phyloP scores from a whole-genome alignment of 805 yeast species.

The Candida chauliodis region DNA sequence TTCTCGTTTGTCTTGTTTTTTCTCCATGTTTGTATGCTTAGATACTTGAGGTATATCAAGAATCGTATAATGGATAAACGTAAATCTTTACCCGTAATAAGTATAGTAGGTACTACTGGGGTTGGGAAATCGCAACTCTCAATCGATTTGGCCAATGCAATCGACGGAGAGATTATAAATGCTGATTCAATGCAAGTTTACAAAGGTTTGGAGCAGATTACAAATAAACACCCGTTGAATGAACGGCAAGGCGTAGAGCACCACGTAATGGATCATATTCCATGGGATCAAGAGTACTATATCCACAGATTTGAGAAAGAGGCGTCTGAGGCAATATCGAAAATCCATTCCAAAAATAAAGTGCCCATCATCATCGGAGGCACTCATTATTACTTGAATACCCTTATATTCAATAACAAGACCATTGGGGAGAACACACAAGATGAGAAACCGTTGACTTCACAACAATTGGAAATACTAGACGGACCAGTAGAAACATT shows the following conservation, averaged over 20 bases:
- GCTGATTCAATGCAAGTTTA: conserved; percentile 98
- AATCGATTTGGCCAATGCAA: conserved; percentile 70
- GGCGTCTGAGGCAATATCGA: conserved; percentile 59
- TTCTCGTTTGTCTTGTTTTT: no score
- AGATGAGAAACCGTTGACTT: conserved; percentile 25
- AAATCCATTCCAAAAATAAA: conserved; percentile 64
- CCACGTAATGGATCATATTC: conserved; percentile 81
- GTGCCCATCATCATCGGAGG: conserved; percentile 92
- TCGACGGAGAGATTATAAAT: conserved; percentile 87
- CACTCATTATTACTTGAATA: conserved; percentile 88
- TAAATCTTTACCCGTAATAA: conserved; percentile 34
- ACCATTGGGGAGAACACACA: conserved; percentile 40
- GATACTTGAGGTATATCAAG: conserved; percentile 3
- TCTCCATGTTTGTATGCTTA: conserved; percentile 2
- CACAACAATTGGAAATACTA: conserved; percentile 38
- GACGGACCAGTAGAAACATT: conserved; percentile 53
- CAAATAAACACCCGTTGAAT: conserved; percentile 85
- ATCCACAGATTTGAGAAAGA: conserved; percentile 76
- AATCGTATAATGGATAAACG: conserved; percentile 2
- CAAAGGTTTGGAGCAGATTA: conserved; percentile 63
- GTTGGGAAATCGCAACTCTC: conserved; percentile 90
- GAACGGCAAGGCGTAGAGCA: conserved; percentile 78
- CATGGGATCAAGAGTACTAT: conserved; percentile 77
- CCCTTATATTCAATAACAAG: conserved; percentile 66
- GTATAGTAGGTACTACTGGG: conserved; percentile 91